A percentile compares a stretch with the other conserved stretches of the same genome.
Evolutionary conservation across 2,329 filamentous ascomycete species (phyloP).

Genomic region (Hawksworthiomyces lignivorus): DNA sequence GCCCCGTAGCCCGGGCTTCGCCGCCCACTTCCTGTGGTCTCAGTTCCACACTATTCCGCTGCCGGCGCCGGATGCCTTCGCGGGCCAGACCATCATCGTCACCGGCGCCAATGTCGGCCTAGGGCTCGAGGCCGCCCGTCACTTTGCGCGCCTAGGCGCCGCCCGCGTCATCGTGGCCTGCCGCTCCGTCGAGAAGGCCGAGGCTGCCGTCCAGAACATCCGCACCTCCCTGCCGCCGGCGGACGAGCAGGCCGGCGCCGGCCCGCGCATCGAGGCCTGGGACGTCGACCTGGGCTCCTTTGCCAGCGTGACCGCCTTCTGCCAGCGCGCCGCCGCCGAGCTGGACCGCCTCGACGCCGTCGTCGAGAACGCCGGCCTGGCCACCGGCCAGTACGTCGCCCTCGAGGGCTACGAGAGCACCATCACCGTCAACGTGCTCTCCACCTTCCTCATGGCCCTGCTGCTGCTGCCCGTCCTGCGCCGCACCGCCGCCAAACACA

Average conservation of each 20-base stretch:
- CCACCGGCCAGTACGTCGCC: slow-evolving; percentile 9
- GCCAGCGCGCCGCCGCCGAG: slow-evolving; percentile 15
- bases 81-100: slow-evolving; percentile 25
- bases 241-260: slow-evolving; percentile 8
- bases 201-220: slow-evolving; percentile 31
- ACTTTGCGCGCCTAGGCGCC: slow-evolving; percentile 29
- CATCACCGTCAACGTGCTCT: slow-evolving; percentile 40
- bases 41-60: slow-evolving; percentile 17
- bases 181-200: slow-evolving; percentile 27
- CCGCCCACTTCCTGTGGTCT: slow-evolving; percentile 13
- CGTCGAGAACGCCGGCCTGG: slow-evolving; percentile 33
- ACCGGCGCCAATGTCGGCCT: slow-evolving; percentile 32
- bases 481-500: slow-evolving; percentile 25
- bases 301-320: slow-evolving; percentile 37
- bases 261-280: slow-evolving; percentile 38
- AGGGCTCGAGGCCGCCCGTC: slow-evolving; percentile 29
- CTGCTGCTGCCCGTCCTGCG: slow-evolving; percentile 34
- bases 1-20: slow-evolving; percentile 6
- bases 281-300: slow-evolving; percentile 40
- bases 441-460: slow-evolving; percentile 36
- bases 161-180: slow-evolving; percentile 31
- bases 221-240: slow-evolving; percentile 20
- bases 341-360: slow-evolving; percentile 35
- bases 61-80: slow-evolving; percentile 15
- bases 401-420: slow-evolving; percentile 31